Evolutionary conservation across 148 eudicot genomes (phyloP).

Genomic region (Talinum fruticosum): DNA sequence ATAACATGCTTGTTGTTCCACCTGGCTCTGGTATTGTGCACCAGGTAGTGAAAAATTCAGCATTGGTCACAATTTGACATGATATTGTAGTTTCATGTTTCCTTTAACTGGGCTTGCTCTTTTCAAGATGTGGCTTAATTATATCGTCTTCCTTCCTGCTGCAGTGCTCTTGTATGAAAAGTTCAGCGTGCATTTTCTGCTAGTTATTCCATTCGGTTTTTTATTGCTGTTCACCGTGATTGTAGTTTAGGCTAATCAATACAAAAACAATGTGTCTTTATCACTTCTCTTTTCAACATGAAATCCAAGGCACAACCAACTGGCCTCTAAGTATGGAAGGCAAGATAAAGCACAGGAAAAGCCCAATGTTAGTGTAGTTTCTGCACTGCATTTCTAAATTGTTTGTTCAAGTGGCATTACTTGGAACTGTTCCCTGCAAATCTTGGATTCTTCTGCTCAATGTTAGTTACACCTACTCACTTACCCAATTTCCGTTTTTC

Average conservation of each 20-base stretch:
- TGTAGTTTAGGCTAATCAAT: background rate
- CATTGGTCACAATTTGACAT: background rate
- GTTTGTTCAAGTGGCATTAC: background rate
- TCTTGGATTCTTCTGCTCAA: background rate
- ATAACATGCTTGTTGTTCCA: conserved; percentile 95
- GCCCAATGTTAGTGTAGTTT: background rate
- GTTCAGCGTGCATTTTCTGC: background rate
- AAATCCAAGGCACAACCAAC: background rate
- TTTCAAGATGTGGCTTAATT: background rate
- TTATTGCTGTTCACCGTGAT: background rate
- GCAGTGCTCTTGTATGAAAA: background rate
- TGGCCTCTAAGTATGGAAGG: background rate
- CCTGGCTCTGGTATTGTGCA: conserved; percentile 99
- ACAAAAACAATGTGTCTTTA: background rate
- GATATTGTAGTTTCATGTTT: background rate
- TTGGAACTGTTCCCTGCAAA: background rate
- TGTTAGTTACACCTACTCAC: background rate
- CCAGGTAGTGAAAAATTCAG: conserved; percentile 46
- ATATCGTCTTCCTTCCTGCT: background rate
- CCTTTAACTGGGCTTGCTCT: background rate
- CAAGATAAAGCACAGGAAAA: background rate
- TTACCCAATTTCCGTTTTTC: background rate
- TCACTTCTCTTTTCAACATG: background rate
- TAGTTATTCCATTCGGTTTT: background rate
- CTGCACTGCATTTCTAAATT: background rate